Evolutionary conservation across 257 asterid genomes (phyloP).

Genomic region (Solanum commersonii): DNA sequence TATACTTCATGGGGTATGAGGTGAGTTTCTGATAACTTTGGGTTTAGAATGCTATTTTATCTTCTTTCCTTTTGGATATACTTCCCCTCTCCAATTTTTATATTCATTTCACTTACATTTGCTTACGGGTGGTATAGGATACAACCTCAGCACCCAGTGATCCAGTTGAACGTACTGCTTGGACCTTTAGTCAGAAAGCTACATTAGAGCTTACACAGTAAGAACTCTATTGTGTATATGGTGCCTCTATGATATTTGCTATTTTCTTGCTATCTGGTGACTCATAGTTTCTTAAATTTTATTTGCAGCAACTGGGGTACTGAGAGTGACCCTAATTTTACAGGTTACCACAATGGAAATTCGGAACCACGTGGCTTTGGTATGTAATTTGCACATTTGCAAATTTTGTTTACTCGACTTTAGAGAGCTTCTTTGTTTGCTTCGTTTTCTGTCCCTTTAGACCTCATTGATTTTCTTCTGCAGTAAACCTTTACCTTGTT

Average conservation of each 20-base stretch:
- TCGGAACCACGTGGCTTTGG: slow-evolving; percentile 94
- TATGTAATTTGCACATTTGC: slow-evolving; percentile 11
- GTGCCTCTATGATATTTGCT: neutral
- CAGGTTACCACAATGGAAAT: slow-evolving; percentile 87
- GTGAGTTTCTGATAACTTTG: slow-evolving; percentile 17
- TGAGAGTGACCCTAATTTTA: slow-evolving; percentile 77
- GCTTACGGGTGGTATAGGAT: slow-evolving; percentile 36
- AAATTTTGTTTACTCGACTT: neutral
- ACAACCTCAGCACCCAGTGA: slow-evolving; percentile 63
- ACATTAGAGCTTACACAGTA: slow-evolving; percentile 85
- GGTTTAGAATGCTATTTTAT: neutral
- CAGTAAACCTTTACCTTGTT: neutral
- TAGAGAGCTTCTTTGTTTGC: neutral
- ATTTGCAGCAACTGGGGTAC: slow-evolving; percentile 83
- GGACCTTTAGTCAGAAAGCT: slow-evolving; percentile 84
- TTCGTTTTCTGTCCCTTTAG: neutral
- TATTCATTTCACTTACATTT: neutral
- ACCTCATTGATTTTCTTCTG: neutral
- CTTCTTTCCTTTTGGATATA: neutral
- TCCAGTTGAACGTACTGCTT: slow-evolving; percentile 56
- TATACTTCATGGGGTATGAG: slow-evolving; percentile 87
- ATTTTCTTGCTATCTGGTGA: neutral
- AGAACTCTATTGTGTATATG: slow-evolving; percentile 8
- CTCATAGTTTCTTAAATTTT: neutral
- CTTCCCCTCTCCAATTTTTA: neutral